Evolutionary conservation across 2,329 filamentous ascomycete species (phyloP).

Genomic region (Ascosphaera apis): DNA sequence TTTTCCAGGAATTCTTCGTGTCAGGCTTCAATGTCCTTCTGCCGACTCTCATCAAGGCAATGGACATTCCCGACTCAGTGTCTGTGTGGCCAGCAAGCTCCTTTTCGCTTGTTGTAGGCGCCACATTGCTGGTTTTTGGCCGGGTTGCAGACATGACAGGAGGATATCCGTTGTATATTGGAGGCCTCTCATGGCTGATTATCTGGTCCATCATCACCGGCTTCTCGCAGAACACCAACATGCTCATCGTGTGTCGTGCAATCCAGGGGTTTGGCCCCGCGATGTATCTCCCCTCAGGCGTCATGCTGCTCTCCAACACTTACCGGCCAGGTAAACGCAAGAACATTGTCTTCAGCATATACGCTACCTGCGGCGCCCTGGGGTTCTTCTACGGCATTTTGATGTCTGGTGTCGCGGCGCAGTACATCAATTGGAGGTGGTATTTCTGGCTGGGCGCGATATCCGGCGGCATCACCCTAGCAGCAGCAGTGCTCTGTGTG

Average conservation of each 20-base stretch:
- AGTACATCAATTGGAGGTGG: slow-evolving; percentile 37
- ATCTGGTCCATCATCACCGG: slow-evolving; percentile 47
- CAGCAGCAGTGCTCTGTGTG: slow-evolving; percentile 25
- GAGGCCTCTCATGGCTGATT: slow-evolving; percentile 38
- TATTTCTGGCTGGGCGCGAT: slow-evolving; percentile 45
- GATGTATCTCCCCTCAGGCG: slow-evolving; percentile 44
- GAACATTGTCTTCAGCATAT: slow-evolving; percentile 40
- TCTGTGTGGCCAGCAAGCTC: slow-evolving; percentile 30
- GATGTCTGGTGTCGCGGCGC: slow-evolving; percentile 34
- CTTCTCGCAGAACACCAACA: slow-evolving; percentile 41
- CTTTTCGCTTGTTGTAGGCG: slow-evolving; percentile 26
- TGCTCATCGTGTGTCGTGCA: slow-evolving; percentile 52
- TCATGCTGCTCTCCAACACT: slow-evolving; percentile 40
- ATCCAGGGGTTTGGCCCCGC: slow-evolving; percentile 52
- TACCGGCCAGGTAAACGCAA: slow-evolving; percentile 47
- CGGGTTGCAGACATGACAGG: slow-evolving; percentile 37
- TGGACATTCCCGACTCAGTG: slow-evolving; percentile 44
- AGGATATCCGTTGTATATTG: slow-evolving; percentile 38
- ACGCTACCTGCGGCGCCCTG: slow-evolving; percentile 29
- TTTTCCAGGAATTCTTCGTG: slow-evolving; percentile 45
- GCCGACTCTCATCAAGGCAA: slow-evolving; percentile 36
- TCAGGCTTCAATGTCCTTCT: slow-evolving; percentile 50
- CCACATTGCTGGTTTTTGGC: slow-evolving; percentile 31
- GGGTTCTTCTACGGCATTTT: slow-evolving; percentile 36
- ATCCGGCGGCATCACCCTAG: slow-evolving; percentile 23